Evolutionary conservation across 257 asterid species (phyloP).

Genomic region (Cinchona pubescens): DNA sequence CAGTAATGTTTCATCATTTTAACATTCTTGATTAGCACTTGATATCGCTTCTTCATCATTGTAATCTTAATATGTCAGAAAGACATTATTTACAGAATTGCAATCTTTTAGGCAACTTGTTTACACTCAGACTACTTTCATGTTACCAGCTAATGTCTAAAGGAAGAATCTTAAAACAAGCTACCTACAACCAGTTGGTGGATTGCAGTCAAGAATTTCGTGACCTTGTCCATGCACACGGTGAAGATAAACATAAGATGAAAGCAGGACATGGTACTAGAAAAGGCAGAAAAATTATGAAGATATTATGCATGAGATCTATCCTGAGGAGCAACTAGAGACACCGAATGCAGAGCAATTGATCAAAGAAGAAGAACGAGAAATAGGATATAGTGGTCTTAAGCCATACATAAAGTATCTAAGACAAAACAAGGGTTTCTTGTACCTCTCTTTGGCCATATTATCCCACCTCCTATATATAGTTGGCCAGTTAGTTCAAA

Average conservation of each 20-base stretch:
- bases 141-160: conserved; percentile 64
- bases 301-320: conserved; percentile 38
- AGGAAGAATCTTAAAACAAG: conserved; percentile 62
- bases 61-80: not conserved
- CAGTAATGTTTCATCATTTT: conserved; percentile 7
- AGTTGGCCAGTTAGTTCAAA: conserved; percentile 44
- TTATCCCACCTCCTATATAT: conserved; percentile 34
- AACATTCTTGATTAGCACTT: not conserved
- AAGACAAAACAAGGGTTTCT: conserved; percentile 37
- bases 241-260: conserved; percentile 52
- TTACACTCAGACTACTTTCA: not conserved
- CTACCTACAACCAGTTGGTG: conserved; percentile 55
- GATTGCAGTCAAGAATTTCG: conserved; percentile 63
- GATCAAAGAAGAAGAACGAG: conserved; percentile 49
- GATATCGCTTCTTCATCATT: not conserved
- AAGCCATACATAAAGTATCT: conserved; percentile 48
- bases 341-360: conserved; percentile 34
- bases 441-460: conserved; percentile 31
- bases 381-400: conserved; percentile 37
- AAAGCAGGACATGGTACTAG: conserved; percentile 25
- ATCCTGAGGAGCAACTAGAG: conserved; percentile 32
- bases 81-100: not conserved
- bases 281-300: conserved; percentile 25
- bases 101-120: not conserved
- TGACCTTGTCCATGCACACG: conserved; percentile 68